phyloP scores from a whole-genome alignment of 2,329 filamentous ascomycete genomes.

The Penicillium janthinellum region DNA sequence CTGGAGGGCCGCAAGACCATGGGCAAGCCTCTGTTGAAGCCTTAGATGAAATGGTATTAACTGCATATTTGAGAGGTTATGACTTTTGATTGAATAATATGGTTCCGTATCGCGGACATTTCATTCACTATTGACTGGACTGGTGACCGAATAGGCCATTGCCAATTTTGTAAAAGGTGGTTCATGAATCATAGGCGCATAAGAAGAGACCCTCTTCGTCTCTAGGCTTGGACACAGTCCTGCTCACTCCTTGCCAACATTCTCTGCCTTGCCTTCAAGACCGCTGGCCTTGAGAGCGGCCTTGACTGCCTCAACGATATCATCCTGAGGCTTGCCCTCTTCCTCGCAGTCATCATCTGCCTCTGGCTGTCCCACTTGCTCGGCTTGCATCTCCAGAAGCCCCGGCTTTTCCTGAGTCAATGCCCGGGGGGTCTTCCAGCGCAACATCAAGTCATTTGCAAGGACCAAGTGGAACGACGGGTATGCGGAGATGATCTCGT shows the following conservation, averaged over 20 bases:
- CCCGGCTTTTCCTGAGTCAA: background rate
- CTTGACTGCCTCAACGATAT: background rate
- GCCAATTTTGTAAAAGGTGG: too few species aligned
- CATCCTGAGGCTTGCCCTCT: background rate
- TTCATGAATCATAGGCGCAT: background rate
- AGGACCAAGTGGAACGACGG: constrained; percentile 67
- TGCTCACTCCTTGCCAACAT: background rate
- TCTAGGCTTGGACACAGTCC: too few species aligned
- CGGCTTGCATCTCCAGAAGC: background rate
- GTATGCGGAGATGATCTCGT: constrained; percentile 56
- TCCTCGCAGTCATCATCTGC: background rate
- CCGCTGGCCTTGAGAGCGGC: constrained; percentile 1
- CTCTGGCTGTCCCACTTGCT: background rate
- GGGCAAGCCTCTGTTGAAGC: constrained; percentile 77
- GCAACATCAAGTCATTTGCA: constrained; percentile 68
- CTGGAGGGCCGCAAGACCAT: constrained; percentile 80
- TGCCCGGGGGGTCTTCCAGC: constrained; percentile 60
- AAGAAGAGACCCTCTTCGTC: background rate
- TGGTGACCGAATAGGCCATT: background rate
- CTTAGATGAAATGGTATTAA: constrained; percentile 39
- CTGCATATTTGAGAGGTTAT: constrained; percentile 1
- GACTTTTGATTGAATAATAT: background rate
- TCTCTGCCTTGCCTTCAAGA: background rate
- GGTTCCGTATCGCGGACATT: background rate
- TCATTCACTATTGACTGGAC: background rate